Conservation (phyloP, 1,139 yeast species). For the Taphrina betulina region DNA sequence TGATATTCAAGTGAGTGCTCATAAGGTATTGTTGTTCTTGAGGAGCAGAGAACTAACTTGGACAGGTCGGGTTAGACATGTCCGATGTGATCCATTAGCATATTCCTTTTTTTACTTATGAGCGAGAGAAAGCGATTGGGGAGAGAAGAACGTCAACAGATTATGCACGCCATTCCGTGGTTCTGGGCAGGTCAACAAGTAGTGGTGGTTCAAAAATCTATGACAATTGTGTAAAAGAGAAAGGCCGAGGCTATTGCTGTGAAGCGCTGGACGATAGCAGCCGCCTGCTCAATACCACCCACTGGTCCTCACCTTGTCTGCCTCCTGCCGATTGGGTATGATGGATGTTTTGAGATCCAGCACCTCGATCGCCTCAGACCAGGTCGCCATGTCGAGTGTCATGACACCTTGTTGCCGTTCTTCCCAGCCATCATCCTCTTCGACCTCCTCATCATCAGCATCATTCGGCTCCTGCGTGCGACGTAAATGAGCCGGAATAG, state of each 20-base stretch:
- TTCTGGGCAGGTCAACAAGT: neutral
- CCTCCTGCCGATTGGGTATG: constrained; percentile 20
- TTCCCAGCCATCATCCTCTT: constrained; percentile 19
- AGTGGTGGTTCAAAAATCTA: no score
- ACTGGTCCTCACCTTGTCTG: constrained; percentile 21
- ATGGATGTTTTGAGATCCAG: constrained; percentile 9
- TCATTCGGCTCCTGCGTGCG: neutral
- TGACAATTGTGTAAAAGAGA: no score
- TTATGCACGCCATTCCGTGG: no score
- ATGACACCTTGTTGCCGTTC: constrained; percentile 29
- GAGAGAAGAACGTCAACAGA: neutral
- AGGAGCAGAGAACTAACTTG: neutral
- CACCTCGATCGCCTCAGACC: constrained; percentile 22
- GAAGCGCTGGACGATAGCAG: no score
- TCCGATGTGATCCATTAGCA: neutral
- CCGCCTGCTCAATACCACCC: constrained; percentile 20
- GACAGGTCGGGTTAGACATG: constrained; percentile 4
- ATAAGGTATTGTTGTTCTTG: neutral
- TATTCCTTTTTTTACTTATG: neutral
- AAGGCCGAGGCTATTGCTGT: no score
- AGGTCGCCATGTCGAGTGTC: constrained; percentile 28
- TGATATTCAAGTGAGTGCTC: constrained; percentile 59
- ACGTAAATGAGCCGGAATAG: constrained; percentile 6
- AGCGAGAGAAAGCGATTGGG: no score
- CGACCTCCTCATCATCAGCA: neutral